Percentiles rank a stretch among this genome's conserved stretches.
Evolutionary conservation across 306 rosid genomes (phyloP).

Genomic region (Elaeagnus macrophylla): DNA sequence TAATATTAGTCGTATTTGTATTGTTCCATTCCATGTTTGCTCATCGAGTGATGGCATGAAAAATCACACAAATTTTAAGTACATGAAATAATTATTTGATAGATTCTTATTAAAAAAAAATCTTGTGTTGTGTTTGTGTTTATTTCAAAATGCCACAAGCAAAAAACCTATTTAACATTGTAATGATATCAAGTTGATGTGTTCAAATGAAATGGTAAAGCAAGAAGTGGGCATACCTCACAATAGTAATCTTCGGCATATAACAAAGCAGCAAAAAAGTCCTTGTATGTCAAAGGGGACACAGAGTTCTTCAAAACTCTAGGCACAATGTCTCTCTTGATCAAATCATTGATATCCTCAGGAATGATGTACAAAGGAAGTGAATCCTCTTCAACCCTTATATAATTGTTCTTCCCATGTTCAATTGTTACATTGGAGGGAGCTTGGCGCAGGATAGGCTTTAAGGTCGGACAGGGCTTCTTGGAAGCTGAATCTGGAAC

Average conservation of each 20-base stretch:
- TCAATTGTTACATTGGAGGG: background rate
- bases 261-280: conserved; percentile 29
- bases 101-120: too few relatives aligned
- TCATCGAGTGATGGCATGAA: too few relatives aligned
- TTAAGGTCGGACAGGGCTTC: background rate
- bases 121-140: too few relatives aligned
- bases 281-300: conserved; percentile 26
- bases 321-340: conserved; percentile 25
- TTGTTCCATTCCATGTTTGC: too few relatives aligned
- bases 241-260: conserved; percentile 31
- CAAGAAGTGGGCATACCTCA: too few relatives aligned
- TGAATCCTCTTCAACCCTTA: conserved; percentile 9
- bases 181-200: too few relatives aligned
- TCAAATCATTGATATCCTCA: conserved; percentile 18
- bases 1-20: too few relatives aligned
- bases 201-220: too few relatives aligned
- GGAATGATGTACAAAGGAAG: conserved; percentile 21
- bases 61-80: too few relatives aligned
- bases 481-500: background rate
- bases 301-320: conserved; percentile 17
- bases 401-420: conserved; percentile 2
- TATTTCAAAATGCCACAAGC: too few relatives aligned
- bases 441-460: background rate
- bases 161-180: too few relatives aligned
- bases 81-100: too few relatives aligned